A percentile compares a stretch with the other conserved stretches of the same genome.
phyloP scores from a whole-genome alignment of 2,329 filamentous ascomycete genomes.

The Curvularia spicifera region DNA sequence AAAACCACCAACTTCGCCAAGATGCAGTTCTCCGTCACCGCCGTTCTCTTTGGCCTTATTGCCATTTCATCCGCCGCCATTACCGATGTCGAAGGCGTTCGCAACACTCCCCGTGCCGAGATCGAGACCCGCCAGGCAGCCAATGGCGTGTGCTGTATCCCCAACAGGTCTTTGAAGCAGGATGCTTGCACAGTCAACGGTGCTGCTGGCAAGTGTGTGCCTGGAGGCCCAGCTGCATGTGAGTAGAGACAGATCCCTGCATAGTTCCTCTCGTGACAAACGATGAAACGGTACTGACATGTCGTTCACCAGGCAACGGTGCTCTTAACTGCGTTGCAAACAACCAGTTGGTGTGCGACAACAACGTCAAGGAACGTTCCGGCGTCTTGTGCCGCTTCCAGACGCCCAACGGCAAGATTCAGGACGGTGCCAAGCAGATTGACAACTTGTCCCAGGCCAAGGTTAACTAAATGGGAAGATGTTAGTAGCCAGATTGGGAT shows the following conservation, averaged over 20 bases:
- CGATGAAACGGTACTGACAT: slow-evolving; percentile 1
- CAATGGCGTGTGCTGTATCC: slow-evolving; percentile 25
- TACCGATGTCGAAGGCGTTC: slow-evolving; percentile 25
- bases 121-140: slow-evolving; percentile 23
- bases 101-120: slow-evolving; percentile 15
- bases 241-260: slow-evolving; percentile 4
- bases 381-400: slow-evolving; percentile 25
- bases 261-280: not conserved
- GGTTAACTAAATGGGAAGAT: slow-evolving; percentile 16
- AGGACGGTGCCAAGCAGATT: slow-evolving; percentile 21
- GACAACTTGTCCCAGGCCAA: slow-evolving; percentile 20
- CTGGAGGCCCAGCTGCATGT: slow-evolving; percentile 24
- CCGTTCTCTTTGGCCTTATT: slow-evolving; percentile 26
- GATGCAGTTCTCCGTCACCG: slow-evolving; percentile 22
- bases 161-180: slow-evolving; percentile 20
- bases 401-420: slow-evolving; percentile 18
- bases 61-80: slow-evolving; percentile 27
- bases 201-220: slow-evolving; percentile 27
- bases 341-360: slow-evolving; percentile 25
- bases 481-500: not conserved
- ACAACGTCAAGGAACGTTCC: slow-evolving; percentile 23
- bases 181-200: slow-evolving; percentile 27
- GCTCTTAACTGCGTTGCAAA: slow-evolving; percentile 29
- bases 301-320: slow-evolving; percentile 13
- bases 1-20: slow-evolving; percentile 10